Percentiles rank a stretch among this genome's conserved stretches.
Evolutionary conservation across 225 moss, liverwort and hornwort genomes (phyloP).

Genomic region (Rhytidiadelphus loreus): DNA sequence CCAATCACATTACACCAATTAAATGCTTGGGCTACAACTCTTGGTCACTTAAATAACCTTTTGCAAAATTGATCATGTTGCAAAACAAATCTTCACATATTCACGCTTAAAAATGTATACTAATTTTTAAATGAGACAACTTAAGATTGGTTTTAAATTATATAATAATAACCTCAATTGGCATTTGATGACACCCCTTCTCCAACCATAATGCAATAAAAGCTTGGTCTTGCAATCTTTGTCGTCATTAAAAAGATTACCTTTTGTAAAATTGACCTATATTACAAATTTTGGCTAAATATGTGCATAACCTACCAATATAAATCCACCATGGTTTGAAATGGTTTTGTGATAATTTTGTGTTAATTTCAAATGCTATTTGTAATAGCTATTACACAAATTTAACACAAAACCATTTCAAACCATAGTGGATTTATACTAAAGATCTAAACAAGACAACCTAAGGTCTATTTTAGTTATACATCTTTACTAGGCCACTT

Average conservation of each 20-base stretch:
- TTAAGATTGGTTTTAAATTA: background rate
- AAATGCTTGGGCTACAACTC: rapidly evolving
- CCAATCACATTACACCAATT: background rate
- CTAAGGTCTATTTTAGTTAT: background rate
- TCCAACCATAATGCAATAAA: background rate
- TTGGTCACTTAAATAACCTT: background rate
- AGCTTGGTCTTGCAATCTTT: rapidly evolving
- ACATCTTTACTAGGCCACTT: background rate
- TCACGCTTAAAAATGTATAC: background rate
- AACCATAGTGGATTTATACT: background rate
- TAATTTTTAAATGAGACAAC: background rate
- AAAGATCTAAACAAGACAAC: background rate
- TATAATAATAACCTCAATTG: background rate
- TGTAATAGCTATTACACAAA: background rate
- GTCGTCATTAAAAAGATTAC: background rate
- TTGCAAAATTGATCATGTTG: background rate
- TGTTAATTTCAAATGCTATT: background rate
- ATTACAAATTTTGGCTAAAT: background rate
- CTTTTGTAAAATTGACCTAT: background rate
- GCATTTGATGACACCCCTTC: background rate
- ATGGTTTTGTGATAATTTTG: background rate
- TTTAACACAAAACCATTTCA: background rate
- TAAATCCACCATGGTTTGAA: background rate
- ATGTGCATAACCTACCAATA: background rate
- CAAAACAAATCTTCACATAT: background rate